A percentile compares a stretch with the other conserved stretches of the same genome.
Evolutionary conservation across 148 eudicot genomes (phyloP).

Genomic region (Vaccinium myrtillus): DNA sequence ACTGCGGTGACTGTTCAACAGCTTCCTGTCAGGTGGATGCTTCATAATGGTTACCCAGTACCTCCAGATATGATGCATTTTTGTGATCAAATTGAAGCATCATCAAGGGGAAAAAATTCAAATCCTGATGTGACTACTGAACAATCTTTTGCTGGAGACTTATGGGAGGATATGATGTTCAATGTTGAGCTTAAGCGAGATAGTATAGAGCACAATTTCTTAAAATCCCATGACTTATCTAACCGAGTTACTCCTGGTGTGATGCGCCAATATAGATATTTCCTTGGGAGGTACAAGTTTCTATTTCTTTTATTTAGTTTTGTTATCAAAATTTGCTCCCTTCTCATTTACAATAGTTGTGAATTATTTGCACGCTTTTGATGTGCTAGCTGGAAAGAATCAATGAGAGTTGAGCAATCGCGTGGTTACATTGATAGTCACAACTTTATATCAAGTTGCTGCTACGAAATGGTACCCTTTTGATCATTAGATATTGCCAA

Average conservation of each 20-base stretch:
- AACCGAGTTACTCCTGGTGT: slow-evolving; percentile 66
- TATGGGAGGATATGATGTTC: slow-evolving; percentile 44
- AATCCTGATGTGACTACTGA: slow-evolving; percentile 28
- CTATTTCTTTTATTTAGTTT: background rate
- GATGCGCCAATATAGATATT: slow-evolving; percentile 72
- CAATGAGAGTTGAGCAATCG: background rate
- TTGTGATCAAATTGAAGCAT: slow-evolving; percentile 63
- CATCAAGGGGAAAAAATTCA: slow-evolving; percentile 36
- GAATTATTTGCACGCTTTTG: background rate
- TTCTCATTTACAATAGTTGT: background rate
- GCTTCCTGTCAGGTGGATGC: slow-evolving; percentile 98
- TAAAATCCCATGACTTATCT: slow-evolving; percentile 54
- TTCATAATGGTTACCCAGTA: slow-evolving; percentile 85
- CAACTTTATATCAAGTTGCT: background rate
- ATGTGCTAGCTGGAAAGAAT: background rate
- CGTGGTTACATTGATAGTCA: background rate
- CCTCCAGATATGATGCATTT: slow-evolving; percentile 85
- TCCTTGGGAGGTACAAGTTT: slow-evolving; percentile 71
- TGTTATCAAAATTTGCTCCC: background rate
- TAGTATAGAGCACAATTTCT: slow-evolving; percentile 39
- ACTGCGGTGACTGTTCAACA: slow-evolving; percentile 69
- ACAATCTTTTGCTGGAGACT: slow-evolving; percentile 41
- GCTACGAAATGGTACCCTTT: background rate
- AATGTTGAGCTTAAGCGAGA: slow-evolving; percentile 42
- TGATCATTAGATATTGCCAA: background rate